Evolutionary conservation across 2,329 filamentous ascomycete genomes (phyloP).

Genomic region (Dryadomyces quercivorus): DNA sequence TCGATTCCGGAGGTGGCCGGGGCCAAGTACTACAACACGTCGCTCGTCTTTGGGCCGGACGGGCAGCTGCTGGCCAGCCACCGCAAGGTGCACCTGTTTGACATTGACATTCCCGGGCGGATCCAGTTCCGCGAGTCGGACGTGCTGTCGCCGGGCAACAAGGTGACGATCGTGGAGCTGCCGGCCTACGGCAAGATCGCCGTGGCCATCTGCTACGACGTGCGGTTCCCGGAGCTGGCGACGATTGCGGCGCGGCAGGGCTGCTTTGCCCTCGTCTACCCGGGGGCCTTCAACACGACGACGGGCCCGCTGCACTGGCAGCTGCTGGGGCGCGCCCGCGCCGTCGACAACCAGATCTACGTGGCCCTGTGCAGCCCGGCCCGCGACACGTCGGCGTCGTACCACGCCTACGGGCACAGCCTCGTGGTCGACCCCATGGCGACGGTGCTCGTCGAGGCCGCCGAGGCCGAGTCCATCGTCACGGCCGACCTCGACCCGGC

Average conservation of each 20-base stretch:
- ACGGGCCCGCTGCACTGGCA: constrained; percentile 90
- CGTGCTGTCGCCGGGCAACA: constrained; percentile 73
- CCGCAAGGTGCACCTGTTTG: constrained; percentile 91
- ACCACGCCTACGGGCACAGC: constrained; percentile 88
- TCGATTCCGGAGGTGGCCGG: constrained; percentile 74
- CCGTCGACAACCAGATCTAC: constrained; percentile 74
- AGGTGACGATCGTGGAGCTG: constrained; percentile 73
- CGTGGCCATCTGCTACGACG: constrained; percentile 93
- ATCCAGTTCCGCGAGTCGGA: constrained; percentile 88
- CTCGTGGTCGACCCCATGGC: constrained; percentile 83
- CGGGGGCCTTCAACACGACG: constrained; percentile 92
- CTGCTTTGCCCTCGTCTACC: constrained; percentile 83
- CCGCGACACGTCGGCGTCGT: constrained; percentile 61
- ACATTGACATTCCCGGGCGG: constrained; percentile 93
- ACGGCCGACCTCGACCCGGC: constrained; percentile 57
- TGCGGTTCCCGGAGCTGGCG: constrained; percentile 90
- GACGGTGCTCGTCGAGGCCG: constrained; percentile 64
- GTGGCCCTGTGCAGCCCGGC: constrained; percentile 89
- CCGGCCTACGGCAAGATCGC: constrained; percentile 81
- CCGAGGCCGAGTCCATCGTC: constrained; percentile 65
- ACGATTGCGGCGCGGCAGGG: constrained; percentile 76
- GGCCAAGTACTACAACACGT: constrained; percentile 70
- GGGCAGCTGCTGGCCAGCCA: constrained; percentile 78
- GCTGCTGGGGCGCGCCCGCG: constrained; percentile 65
- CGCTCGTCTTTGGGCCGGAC: constrained; percentile 65